Evolutionary conservation across 1,139 yeast species (phyloP), one percentile per base, ranked within the genome.

Genomic region (Geotrichum restrictum): DNA sequence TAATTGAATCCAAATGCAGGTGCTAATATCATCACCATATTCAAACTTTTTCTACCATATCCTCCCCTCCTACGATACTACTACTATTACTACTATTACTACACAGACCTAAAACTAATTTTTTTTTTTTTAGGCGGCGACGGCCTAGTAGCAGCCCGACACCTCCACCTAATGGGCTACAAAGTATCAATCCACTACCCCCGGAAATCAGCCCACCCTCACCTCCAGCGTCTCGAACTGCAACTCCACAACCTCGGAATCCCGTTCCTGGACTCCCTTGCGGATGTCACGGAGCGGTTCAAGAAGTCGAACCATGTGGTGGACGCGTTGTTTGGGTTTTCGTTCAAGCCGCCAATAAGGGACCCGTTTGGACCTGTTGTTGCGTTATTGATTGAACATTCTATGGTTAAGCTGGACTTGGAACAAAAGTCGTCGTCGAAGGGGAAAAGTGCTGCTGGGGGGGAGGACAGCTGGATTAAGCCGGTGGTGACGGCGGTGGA

Each of bases 91-190:
- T n/a, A n/a, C n/a, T n/a, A n/a, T n/a, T n/a, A n/a, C n/a, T n/a
- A n/a, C n/a, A n/a, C n/a, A n/a, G n/a, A n/a, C n/a, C n/a, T n/a
- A n/a, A n/a, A n/a, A n/a, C n/a, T 16, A 19, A 2, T 34, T 34
- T 16, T 16, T 34, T 6, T 8, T 34, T 8, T 10, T 2, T 34
- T 16, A 57, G 72, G 91, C 2, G 98, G 98, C 1, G 98, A 93
- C 68, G 98, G 98, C 0, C 73, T 93, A 19, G 98, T 93, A 1
- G 95, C 96, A 24, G 96, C 98, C 2, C 78, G 98, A 43, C 98
- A 94, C 66, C 73, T 93, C 58, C 80, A 80, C 60, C 71, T 88
- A 8, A 82, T 94, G 76, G 95, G 93, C 1, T 88, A 83, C 66
- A 71, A 74, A 7, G 96, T 96, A 0, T 71, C 78, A 3, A 75